These are phyloP conservation scores for Gypsophila paniculata DNA, from an alignment of 179 eudicot species.

Conservation along the genomic window DNA sequence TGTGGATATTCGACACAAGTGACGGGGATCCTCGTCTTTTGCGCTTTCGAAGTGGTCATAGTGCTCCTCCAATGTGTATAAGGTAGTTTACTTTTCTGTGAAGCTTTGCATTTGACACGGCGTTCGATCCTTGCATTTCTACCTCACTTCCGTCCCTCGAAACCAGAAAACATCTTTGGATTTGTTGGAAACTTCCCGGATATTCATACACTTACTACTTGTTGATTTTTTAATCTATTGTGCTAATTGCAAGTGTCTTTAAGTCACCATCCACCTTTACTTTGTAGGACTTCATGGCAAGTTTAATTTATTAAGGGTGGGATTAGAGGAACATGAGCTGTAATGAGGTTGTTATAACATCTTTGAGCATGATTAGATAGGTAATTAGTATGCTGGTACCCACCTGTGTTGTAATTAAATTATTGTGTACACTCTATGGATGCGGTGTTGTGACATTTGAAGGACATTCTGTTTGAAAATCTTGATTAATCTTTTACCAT, in stretches of 20 bases:
- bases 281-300: neutral
- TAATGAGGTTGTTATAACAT: neutral
- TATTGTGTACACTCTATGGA: neutral
- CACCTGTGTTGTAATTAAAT: neutral
- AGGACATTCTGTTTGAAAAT: neutral
- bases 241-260: neutral
- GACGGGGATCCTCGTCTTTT: slow-evolving; percentile 95
- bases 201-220: neutral
- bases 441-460: slow-evolving; percentile 1
- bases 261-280: neutral
- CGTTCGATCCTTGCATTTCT: neutral
- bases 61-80: slow-evolving; percentile 95
- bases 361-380: neutral
- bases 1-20: slow-evolving; percentile 94
- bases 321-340: neutral
- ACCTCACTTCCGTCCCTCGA: neutral
- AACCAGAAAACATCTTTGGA: neutral
- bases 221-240: neutral
- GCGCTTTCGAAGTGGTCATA: slow-evolving; percentile 95
- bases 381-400: neutral
- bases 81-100: slow-evolving; percentile 39
- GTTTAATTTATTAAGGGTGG: neutral
- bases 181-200: neutral
- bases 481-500: neutral
- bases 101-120: neutral